Evolutionary conservation across 1,284 basidiomycete genomes (phyloP), one percentile per base, ranked within the genome.

Genomic region (Ceratobasidium sp.): DNA sequence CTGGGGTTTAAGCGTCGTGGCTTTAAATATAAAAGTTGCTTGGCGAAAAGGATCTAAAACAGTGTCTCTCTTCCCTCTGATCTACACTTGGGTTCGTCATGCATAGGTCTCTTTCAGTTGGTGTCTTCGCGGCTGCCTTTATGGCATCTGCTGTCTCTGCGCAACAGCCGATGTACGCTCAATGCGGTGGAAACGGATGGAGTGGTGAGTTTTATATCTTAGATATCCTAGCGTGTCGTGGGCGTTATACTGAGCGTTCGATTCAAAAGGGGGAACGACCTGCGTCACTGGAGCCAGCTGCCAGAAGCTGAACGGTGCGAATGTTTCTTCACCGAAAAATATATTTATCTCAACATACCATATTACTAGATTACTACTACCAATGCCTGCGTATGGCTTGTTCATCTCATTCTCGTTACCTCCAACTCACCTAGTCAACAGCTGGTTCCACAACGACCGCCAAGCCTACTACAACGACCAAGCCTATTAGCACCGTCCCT

Each of bases 161-260:
- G 13, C 54, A 70, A 54, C 68, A 70, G 52, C 40, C 33, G 26
- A 42, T 59, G 54, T 70, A 57, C n/a, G 68, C 68, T 7, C 68
- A 70, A 26, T 70, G 68, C 33, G 68, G 68, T 57, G 68, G 68
- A 20, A 44, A 59, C n/a, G 26, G 15, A 20, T 70, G 68, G 68
- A 42, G 54, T n/a, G 68, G 68, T 70, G 40, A 44, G 68, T 40
- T 9, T 56, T n/a, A n/a, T n/a, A n/a, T n/a, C n/a, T n/a, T n/a
- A n/a, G n/a, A n/a, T n/a, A n/a, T n/a, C n/a, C n/a, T n/a, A n/a
- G n/a, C n/a, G n/a, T n/a, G n/a, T n/a, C n/a, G n/a, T n/a, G n/a
- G 2, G n/a, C 7, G 13, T 33, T 20, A 54, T 42, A 54, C n/a
- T 15, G 40, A 57, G 28, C 57, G 9, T 42, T 3, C 59, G 20